Base-by-base conservation (phyloP, 768 basidiomycete species). In the Mycena maculata region DNA sequence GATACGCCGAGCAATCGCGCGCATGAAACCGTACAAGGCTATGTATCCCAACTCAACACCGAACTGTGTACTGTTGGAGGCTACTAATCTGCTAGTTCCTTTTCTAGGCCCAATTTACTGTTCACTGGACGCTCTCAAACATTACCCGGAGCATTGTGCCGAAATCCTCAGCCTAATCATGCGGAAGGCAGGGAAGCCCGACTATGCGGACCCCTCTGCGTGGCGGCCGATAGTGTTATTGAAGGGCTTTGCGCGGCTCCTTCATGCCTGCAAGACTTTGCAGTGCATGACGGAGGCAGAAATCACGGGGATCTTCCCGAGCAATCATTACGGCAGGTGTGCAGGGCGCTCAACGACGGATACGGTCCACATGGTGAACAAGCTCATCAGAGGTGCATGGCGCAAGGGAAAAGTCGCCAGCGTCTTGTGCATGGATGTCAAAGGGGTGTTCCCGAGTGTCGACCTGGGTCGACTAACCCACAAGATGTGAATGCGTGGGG, bases 151-250 rank as follows among this genome's bases (percentile, higher is more conserved):
- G 1, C n/a, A 22, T 1, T 75, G 74, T 78, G 67, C 70, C 22
- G 23, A 67, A 0, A 80, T 72, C n/a, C 75, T 61, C 0, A 81
- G 78, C 0, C 68, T 78, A 0, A 73, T 82, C 0, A 65, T 84
- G 0, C 57, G 71, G 0, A 85, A 86, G 60, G 81, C 80, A 0
- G 78, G 78, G 0, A 76, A 77, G 31, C 64, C 72, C 0, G 57
- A 75, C 63, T 85, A 86, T 68, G 58, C 72, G 0, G 42, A 71
- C 0, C 57, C 82, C 0, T 79, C 78, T 33, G 76, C 81, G 0
- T 82, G 81, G 48, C 58, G 78, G 0, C 84, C 82, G 0, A 83
- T 85, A 0, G 79, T 77, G 0, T 77, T 84, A 42, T 77, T 75
- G 0, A 65, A 77, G 0, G 74, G 62, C 0, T 44, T 36, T 81